Evolutionary conservation across 2,329 filamentous ascomycete species (phyloP).

Genomic region (Myrmaecium sp.): DNA sequence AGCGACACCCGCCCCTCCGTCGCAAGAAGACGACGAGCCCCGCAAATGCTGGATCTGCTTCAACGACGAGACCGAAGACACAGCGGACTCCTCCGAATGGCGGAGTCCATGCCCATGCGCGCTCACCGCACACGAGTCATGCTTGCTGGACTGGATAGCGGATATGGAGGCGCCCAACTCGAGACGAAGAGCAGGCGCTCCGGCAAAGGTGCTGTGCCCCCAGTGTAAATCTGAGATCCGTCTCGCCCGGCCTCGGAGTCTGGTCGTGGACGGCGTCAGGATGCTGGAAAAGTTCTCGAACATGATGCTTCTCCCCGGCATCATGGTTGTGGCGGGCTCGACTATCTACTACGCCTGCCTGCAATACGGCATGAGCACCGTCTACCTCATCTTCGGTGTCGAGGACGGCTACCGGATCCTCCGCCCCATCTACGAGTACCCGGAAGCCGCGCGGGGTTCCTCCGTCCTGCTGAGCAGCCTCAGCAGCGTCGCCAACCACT

Average conservation of each 20-base stretch:
- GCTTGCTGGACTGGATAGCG: constrained; percentile 83
- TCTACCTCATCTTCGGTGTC: constrained; percentile 48
- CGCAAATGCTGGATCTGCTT: constrained; percentile 56
- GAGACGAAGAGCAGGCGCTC: constrained; percentile 27
- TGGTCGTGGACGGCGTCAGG: constrained; percentile 51
- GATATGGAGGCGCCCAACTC: constrained; percentile 55
- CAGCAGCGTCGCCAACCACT: constrained; percentile 20
- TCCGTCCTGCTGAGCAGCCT: constrained; percentile 17
- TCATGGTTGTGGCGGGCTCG: constrained; percentile 37
- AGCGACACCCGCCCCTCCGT: constrained; percentile 6
- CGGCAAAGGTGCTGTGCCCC: constrained; percentile 55
- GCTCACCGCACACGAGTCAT: constrained; percentile 77
- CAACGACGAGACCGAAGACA: constrained; percentile 46
- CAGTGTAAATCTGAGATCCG: constrained; percentile 75
- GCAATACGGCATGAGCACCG: constrained; percentile 43
- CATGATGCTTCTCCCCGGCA: constrained; percentile 46
- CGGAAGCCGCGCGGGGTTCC: constrained; percentile 18
- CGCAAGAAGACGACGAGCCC: constrained; percentile 17
- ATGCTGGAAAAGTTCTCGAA: constrained; percentile 38
- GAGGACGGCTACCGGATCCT: constrained; percentile 43
- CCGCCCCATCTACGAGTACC: constrained; percentile 17
- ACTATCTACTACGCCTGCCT: constrained; percentile 27
- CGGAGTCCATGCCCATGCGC: constrained; percentile 81
- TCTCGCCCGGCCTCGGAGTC: constrained; percentile 57
- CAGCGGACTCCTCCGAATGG: constrained; percentile 50